Base-by-base conservation (phyloP, 805 yeast species). In the Zygoascus tannicola region DNA sequence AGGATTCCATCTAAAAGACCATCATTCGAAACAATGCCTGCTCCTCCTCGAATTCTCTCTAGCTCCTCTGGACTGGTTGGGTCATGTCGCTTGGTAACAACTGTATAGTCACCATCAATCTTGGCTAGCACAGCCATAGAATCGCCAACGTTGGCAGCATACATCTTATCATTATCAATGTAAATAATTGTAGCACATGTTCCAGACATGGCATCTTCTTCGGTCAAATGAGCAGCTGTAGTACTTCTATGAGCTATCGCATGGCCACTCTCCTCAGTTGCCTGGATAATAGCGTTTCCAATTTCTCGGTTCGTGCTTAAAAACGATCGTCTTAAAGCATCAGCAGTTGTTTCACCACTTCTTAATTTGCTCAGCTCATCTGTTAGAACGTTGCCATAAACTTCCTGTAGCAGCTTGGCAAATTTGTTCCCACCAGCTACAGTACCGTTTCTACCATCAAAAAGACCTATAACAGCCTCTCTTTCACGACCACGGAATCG, bases 131-230 rank as follows among this genome's bases (percentile, higher is more conserved):
- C 69, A 1, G 86, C 88, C 72, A 81, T 81, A 2, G 85, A 78
- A 56, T 92, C 97, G 55, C 99, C 99, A 44, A 85, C 75, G 50
- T 88, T 88, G 2, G 96, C 96, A 20, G 87, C 73, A 60, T 80
- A 86, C 19, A 87, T 59, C 44, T 68, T 71, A 42, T 75, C 74
- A 16, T 81, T 94, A 48, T 76, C 77, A 53, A 90, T 72, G 59
- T 85, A 92, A 12, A 86, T 69, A 10, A 86, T 78, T 0, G 96
- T 80, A 0, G 86, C 83, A 49, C 94, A 78, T 36, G 94, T 82
- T 10, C 98, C 98, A 14, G 88, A 76, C 33, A 73, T 63, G 3
- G 78, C 75, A 59, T 90, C 97, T 19, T 74, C 76, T 14, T 76
- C 79, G n/a, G 66, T 58, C 35, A 84, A 58, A 8, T 68, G 67